Base-by-base conservation (phyloP, 306 rosid genomes). In the Prunus mongolica region DNA sequence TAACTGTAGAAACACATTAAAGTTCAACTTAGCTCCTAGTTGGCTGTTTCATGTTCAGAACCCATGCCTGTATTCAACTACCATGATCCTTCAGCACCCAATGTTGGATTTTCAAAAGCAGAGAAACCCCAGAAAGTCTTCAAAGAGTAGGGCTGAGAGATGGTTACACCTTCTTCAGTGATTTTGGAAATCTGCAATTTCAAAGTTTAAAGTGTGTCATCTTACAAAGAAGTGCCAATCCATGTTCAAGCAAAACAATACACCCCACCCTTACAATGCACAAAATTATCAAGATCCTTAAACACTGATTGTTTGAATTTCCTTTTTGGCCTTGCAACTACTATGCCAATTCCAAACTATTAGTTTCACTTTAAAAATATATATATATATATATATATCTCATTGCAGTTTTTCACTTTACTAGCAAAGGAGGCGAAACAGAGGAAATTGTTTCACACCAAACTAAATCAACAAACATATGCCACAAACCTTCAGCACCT, bases 71-170 rank as follows among this genome's bases (percentile, higher is more conserved):
- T 0, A 22, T 22, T 66, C 54, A 68, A 46, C 88, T 93, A 93
- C 96, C 97, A 93, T 56, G 96, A 90, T 30, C 97, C 97, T 82
- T 90, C 97, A 13, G 97, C 96, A 41, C 91, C 98, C 34, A 69
- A 78, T 12, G 96, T 90, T 38, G 91, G 98, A 81, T 93, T 93
- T 81, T 83, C 73, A 76, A 93, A 93, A 51, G 98, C 93, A 28
- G 91, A 71, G 82, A 82, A 89, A 60, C 89, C 93, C 98, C 98
- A 91, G 88, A 88, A 91, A 32, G 96, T 93, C 86, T 87, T 93
- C 90, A 93, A 74, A 4, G 96, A 78, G 86, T 85, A 93, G 5
- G 96, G 95, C 65, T 84, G 85, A 67, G 85, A 91, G 78, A 86
- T 65, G 46, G 94, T 86, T 8, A 86, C 84, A 19, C 94, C 94